Percentiles rank a stretch among this genome's conserved stretches.
Conservation (phyloP, 2,329 filamentous ascomycete species). For the Fusarium buxicola region DNA sequence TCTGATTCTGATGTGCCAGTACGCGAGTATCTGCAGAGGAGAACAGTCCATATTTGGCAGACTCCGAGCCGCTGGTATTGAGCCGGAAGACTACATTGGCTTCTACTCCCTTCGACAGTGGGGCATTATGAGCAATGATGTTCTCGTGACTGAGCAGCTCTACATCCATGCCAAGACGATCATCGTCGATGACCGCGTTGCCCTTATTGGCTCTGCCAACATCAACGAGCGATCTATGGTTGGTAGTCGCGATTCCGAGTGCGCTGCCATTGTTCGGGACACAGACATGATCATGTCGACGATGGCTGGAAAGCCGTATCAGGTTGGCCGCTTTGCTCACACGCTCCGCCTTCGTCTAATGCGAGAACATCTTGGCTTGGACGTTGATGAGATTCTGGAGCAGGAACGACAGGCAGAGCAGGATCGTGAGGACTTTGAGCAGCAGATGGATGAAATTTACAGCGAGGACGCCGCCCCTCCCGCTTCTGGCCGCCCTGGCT, state of each 20-base stretch:
- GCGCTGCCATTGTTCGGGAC: slow-evolving; percentile 89
- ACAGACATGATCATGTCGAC: slow-evolving; percentile 91
- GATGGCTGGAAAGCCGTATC: slow-evolving; percentile 91
- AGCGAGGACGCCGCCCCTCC: slow-evolving; percentile 56
- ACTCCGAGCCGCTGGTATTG: slow-evolving; percentile 81
- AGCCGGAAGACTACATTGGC: slow-evolving; percentile 93
- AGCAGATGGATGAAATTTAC: slow-evolving; percentile 73
- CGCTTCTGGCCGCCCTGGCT: not conserved
- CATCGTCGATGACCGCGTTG: slow-evolving; percentile 92
- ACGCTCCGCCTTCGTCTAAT: slow-evolving; percentile 92
- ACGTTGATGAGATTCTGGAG: slow-evolving; percentile 90
- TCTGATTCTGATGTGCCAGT: slow-evolving; percentile 97
- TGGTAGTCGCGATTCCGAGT: slow-evolving; percentile 90
- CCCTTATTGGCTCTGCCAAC: slow-evolving; percentile 95
- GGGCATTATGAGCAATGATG: slow-evolving; percentile 89
- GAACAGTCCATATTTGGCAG: slow-evolving; percentile 92
- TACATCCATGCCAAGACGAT: slow-evolving; percentile 99
- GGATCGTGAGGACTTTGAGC: slow-evolving; percentile 67
- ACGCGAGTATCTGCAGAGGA: slow-evolving; percentile 93
- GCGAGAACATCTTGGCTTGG: slow-evolving; percentile 95
- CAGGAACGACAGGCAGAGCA: slow-evolving; percentile 77
- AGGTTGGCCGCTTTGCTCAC: slow-evolving; percentile 92
- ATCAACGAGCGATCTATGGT: slow-evolving; percentile 99
- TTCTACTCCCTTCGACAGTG: slow-evolving; percentile 94
- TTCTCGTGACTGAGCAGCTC: slow-evolving; percentile 91